These are phyloP conservation scores for Boletus bicolor DNA, from an alignment of 768 basidiomycete genomes.

Conservation along the genomic window DNA sequence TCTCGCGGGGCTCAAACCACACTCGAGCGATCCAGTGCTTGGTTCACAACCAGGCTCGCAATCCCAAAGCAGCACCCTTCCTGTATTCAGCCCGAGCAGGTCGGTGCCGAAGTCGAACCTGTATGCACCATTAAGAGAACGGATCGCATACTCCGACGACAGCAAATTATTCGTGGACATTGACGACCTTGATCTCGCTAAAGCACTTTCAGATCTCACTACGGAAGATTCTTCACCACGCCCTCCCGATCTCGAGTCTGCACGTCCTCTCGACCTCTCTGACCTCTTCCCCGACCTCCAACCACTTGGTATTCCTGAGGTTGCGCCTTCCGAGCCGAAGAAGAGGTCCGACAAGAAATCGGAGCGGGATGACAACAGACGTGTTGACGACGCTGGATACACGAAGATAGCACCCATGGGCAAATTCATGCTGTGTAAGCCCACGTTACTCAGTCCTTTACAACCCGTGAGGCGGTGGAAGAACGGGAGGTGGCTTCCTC, in stretches of 20 bases:
- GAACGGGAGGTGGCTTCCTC: conserved; percentile 57
- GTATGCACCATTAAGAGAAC: conserved; percentile 58
- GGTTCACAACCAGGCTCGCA: conserved; percentile 39
- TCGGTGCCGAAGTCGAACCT: conserved; percentile 39
- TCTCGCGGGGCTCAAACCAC: conserved; percentile 46
- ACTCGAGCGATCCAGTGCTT: conserved; percentile 56
- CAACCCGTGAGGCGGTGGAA: conserved; percentile 77
- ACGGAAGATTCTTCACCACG: conserved; percentile 22
- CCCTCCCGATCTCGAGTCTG: conserved; percentile 18
- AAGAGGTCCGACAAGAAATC: conserved; percentile 55
- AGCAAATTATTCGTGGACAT: conserved; percentile 53
- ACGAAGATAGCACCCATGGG: conserved; percentile 74
- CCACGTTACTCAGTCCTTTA: conserved; percentile 80
- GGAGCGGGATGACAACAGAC: conserved; percentile 64
- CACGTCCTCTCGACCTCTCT: conserved; percentile 47
- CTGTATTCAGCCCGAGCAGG: conserved; percentile 31
- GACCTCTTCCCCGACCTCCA: conserved; percentile 85
- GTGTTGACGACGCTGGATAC: conserved; percentile 75
- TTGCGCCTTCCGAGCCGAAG: conserved; percentile 35
- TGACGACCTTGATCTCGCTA: conserved; percentile 48
- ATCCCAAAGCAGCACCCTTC: conserved; percentile 27
- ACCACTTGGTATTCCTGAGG: conserved; percentile 54
- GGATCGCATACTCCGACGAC: conserved; percentile 45
- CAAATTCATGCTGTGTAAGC: conserved; percentile 76
- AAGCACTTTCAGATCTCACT: conserved; percentile 43